Evolutionary conservation across 2,329 filamentous ascomycete species (phyloP).

Genomic region (Nemania sp.): DNA sequence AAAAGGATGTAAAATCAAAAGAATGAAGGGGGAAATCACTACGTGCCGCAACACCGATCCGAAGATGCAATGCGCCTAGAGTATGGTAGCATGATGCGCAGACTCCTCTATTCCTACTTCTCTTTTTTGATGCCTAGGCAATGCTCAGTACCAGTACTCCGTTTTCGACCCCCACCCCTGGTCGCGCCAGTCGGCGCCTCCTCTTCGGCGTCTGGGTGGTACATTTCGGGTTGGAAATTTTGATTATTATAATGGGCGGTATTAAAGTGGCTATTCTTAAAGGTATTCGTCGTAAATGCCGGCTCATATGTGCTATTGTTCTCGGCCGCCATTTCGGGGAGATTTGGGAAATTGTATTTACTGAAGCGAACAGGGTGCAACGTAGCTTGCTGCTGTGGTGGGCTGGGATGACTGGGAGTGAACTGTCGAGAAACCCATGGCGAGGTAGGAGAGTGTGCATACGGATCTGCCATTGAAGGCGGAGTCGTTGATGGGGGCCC

Average conservation of each 20-base stretch:
- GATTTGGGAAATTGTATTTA: conserved; percentile 62
- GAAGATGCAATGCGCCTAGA: conserved; percentile 42
- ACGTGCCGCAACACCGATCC: conserved; percentile 37
- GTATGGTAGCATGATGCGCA: conserved; percentile 39
- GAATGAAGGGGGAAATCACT: conserved; percentile 23
- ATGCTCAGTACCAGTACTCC: conserved; percentile 50
- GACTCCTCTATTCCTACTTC: conserved; percentile 48
- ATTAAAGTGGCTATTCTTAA: conserved; percentile 76
- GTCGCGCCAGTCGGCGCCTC: conserved; percentile 42
- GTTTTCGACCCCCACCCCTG: conserved; percentile 47
- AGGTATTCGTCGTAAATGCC: conserved; percentile 67
- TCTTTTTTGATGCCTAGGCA: conserved; percentile 50
- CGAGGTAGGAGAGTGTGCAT: conserved; percentile 52
- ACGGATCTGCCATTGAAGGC: conserved; percentile 51
- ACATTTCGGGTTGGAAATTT: conserved; percentile 69
- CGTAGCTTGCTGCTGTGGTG: conserved; percentile 46
- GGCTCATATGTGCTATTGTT: conserved; percentile 57
- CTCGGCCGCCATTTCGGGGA: conserved; percentile 53
- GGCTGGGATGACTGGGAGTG: conserved; percentile 49
- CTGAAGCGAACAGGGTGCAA: conserved; percentile 64
- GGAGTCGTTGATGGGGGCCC: conserved; percentile 50
- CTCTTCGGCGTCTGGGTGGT: conserved; percentile 57
- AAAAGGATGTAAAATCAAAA: conserved; percentile 23
- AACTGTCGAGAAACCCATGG: conserved; percentile 55
- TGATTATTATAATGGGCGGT: conserved; percentile 75